Evolutionary conservation across 2,329 filamentous ascomycete species (phyloP), one percentile per base, ranked within the genome.

Genomic region (Monosporascus sp.): DNA sequence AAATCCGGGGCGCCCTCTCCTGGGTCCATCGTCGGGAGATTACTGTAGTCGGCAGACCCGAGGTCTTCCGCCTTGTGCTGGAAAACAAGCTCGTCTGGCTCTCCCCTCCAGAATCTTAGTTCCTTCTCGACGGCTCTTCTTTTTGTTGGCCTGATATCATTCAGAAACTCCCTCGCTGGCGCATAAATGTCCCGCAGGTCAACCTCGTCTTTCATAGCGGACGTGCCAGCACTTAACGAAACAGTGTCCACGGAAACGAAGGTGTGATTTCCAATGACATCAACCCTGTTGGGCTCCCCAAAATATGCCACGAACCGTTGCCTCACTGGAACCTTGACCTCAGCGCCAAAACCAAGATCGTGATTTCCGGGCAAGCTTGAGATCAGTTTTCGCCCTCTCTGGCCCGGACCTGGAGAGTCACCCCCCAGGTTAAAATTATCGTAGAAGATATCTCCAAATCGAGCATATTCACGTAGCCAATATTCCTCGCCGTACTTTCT

Each of bases 301-400:
- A 99, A 97, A 67, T 87, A 96, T 3, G 87, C 84, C 64, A 87
- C 83, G 69, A 97, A 99, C 17, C 94, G 80, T 63, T 94, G 79
- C 50, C 92, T 82, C 37, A 96, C 90, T 0, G 88, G 78, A 8
- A 87, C 68, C 67, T 96, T 90, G 48, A 99, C 86, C 45, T 92
- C 88, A 22, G 85, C 85, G 3, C 90, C 93, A 65, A 97, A 96
- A 0, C 94, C 94, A 41, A 97, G 71, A 68, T 99, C 94, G 68
- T 99, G 94, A 65, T 99, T 99, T 2, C 94, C 94, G 0, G 94
- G 94, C 53, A 99, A 68, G 65, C 88, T 93, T 18, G 89, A 84
- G 51, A 97, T 87, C 51, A 97, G 75, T 72, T 88, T 92, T 53
- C 89, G 81, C 5, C 88, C 86, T 31, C 82, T 78, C 59, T 86